Evolutionary conservation across 148 eudicot species (phyloP).

Genomic region (Dianthus caryophyllus): DNA sequence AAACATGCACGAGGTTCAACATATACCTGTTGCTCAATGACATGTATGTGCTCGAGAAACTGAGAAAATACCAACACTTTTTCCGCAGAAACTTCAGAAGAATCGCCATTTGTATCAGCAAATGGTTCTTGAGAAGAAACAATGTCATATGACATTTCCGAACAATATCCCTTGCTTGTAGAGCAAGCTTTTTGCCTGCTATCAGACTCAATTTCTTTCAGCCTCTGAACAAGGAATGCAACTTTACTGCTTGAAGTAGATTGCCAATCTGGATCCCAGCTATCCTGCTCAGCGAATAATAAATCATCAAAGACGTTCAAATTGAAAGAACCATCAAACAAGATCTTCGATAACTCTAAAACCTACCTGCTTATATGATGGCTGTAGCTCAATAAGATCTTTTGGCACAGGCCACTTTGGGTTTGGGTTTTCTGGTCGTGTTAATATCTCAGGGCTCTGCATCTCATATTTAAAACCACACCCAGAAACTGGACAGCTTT

Average conservation of each 20-base stretch:
- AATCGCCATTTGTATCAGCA: constrained; percentile 23
- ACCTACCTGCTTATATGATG: constrained; percentile 89
- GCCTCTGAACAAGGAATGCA: constrained; percentile 63
- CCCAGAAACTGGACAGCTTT: constrained; percentile 70
- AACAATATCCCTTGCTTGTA: constrained; percentile 23
- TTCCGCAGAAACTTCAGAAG: constrained; percentile 30
- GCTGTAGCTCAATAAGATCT: constrained; percentile 96
- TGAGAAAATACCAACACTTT: constrained; percentile 94
- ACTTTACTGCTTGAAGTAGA: constrained; percentile 98
- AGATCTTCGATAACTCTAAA: background rate
- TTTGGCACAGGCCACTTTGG: constrained; percentile 99
- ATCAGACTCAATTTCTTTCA: constrained; percentile 65
- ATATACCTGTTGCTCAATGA: constrained; percentile 82
- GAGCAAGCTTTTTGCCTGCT: constrained; percentile 28
- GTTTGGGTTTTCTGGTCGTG: constrained; percentile 90
- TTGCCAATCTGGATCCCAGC: constrained; percentile 99
- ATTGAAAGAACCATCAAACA: background rate
- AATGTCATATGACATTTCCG: constrained; percentile 20
- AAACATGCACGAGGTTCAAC: constrained; percentile 11
- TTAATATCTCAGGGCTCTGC: constrained; percentile 83
- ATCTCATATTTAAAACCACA: constrained; percentile 80
- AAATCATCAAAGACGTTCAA: background rate
- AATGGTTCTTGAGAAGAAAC: constrained; percentile 20
- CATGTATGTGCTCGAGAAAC: constrained; percentile 96
- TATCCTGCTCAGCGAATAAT: constrained; percentile 49